phyloP scores from a whole-genome alignment of 2,329 filamentous ascomycete genomes.

The Calonectria multiphialidica region DNA sequence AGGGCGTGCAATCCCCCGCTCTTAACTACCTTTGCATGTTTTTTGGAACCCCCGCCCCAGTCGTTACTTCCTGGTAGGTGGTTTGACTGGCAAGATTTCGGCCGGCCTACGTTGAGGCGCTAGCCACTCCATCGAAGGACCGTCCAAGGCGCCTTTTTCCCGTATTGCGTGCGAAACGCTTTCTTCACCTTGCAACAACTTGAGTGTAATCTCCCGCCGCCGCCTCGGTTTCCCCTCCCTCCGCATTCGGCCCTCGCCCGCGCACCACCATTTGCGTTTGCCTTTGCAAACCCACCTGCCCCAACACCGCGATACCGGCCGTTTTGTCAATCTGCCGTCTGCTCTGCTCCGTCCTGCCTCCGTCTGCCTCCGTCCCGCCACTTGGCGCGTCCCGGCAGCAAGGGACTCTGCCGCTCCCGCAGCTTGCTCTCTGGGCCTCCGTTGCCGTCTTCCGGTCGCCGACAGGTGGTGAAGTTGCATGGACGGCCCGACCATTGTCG shows the following conservation, averaged over 20 bases:
- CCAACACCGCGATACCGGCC: conserved; percentile 45
- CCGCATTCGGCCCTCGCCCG: conserved; percentile 49
- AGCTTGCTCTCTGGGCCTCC: conserved; percentile 19
- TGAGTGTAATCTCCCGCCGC: conserved; percentile 25
- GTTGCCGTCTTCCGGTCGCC: conserved; percentile 31
- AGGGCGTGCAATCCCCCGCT: conserved; percentile 16
- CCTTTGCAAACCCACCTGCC: conserved; percentile 40
- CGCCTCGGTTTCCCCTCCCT: conserved; percentile 46
- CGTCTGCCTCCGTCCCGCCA: conserved; percentile 27
- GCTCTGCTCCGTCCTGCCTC: conserved; percentile 11
- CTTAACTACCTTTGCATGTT: conserved; percentile 9
- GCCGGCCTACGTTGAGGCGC: conserved; percentile 19
- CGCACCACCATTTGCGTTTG: conserved; percentile 33
- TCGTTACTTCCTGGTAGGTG: conserved; percentile 17
- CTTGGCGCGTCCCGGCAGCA: conserved; percentile 27
- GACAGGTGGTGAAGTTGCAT: conserved; percentile 51
- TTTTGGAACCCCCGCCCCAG: conserved; percentile 23
- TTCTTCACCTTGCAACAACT: conserved; percentile 31
- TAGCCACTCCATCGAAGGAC: conserved; percentile 26
- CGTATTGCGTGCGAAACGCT: conserved; percentile 20
- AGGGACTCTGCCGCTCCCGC: conserved; percentile 19
- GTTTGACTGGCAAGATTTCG: conserved; percentile 26
- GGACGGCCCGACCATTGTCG: conserved; percentile 62
- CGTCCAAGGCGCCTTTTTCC: conserved; percentile 28
- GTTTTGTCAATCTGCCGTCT: conserved; percentile 20